phyloP scores from a whole-genome alignment of 345 rosid genomes.

The Garcia nutans region DNA sequence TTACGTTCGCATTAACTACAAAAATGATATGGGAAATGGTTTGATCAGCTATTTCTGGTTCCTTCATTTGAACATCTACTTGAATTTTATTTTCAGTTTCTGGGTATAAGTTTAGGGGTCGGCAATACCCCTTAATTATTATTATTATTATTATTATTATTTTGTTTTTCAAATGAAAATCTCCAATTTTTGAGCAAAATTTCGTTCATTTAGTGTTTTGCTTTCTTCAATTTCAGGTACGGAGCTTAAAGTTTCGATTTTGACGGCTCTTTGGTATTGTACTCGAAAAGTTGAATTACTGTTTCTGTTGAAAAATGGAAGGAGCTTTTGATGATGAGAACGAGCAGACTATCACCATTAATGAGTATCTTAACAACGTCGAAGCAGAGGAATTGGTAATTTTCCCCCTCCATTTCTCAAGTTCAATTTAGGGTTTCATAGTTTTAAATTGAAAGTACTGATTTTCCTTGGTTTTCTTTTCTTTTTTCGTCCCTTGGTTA shows the following conservation, averaged over 20 bases:
- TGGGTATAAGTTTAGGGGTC: not conserved
- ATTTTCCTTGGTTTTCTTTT: not conserved
- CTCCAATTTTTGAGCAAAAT: not conserved
- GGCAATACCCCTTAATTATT: not conserved
- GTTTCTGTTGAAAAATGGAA: slow-evolving; percentile 34
- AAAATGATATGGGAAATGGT: not conserved
- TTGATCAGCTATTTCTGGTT: not conserved
- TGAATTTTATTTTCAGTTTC: not conserved
- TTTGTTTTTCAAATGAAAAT: not conserved
- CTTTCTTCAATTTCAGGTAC: slow-evolving; percentile 9
- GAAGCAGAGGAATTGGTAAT: slow-evolving; percentile 88
- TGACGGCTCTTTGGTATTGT: not conserved
- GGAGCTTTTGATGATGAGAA: slow-evolving; percentile 61
- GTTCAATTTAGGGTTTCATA: not conserved
- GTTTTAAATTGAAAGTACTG: not conserved
- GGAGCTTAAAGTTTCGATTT: slow-evolving; percentile 2
- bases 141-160: too few relatives aligned
- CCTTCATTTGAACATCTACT: too few relatives aligned
- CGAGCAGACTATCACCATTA: slow-evolving; percentile 64
- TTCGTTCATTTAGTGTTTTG: not conserved
- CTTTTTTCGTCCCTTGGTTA: not conserved
- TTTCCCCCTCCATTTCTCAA: not conserved
- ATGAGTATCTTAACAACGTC: slow-evolving; percentile 74
- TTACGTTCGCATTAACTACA: not conserved
- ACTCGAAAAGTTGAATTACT: not conserved